Percentiles rank a stretch among this genome's conserved stretches.
Evolutionary conservation across 2,329 filamentous ascomycete species (phyloP).

Genomic region (Tolypocladium inflatum): DNA sequence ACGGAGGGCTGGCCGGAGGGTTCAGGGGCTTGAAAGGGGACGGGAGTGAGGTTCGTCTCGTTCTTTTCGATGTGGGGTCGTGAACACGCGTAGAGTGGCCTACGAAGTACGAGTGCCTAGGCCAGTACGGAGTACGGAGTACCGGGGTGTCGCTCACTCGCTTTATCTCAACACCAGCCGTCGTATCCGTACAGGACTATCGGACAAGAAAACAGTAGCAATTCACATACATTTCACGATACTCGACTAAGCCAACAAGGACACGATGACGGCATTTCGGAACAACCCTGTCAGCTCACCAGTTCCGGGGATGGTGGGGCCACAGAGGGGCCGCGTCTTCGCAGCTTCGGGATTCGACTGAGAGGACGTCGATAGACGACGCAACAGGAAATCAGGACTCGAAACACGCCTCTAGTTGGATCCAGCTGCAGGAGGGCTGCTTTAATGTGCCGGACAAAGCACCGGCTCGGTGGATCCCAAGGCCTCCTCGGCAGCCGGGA

Average conservation of each 20-base stretch:
- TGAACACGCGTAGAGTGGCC: neutral
- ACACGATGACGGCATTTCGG: neutral
- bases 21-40: neutral
- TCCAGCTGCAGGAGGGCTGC: neutral
- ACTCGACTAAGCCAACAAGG: neutral
- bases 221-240: neutral
- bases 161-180: neutral
- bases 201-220: neutral
- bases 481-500: neutral
- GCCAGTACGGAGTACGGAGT: too few species aligned
- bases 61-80: neutral
- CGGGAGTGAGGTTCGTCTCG: neutral
- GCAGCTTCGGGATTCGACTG: neutral
- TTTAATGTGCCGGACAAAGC: neutral
- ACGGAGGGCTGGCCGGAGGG: neutral
- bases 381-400: neutral
- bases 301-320: neutral
- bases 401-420: neutral
- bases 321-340: neutral
- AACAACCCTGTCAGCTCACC: neutral
- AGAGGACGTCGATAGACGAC: neutral
- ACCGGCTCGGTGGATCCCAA: neutral
- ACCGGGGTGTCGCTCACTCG: too few species aligned
- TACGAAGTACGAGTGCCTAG: too few species aligned
- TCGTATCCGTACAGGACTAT: too few species aligned